Conservation (phyloP, 331 rosid species). For the Phaseolus coccineus region DNA sequence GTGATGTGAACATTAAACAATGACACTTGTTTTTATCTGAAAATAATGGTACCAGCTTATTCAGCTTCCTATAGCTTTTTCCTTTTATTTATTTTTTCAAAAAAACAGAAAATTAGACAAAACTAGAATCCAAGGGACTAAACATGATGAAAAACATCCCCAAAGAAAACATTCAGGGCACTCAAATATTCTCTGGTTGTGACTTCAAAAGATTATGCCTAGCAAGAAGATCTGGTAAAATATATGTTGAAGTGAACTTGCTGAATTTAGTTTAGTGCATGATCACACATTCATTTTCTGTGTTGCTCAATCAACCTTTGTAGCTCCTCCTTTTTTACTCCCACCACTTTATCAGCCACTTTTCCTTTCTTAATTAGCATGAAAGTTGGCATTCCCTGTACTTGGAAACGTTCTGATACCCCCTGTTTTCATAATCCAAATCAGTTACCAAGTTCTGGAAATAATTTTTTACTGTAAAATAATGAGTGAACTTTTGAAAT, state of each 20-base stretch:
- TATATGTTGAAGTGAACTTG: background rate
- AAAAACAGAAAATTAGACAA: background rate
- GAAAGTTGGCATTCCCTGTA: conserved; percentile 73
- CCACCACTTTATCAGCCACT: conserved; percentile 60
- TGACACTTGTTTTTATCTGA: conserved; percentile 19
- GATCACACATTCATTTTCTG: conserved; percentile 15
- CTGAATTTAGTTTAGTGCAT: background rate
- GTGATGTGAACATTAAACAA: conserved; percentile 13
- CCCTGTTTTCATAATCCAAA: conserved; percentile 49
- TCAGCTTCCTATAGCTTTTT: background rate
- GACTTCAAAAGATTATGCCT: background rate
- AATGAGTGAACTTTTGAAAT: background rate
- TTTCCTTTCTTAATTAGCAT: conserved; percentile 63
- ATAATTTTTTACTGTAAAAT: background rate
- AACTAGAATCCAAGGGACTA: background rate
- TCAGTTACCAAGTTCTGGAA: conserved; percentile 3
- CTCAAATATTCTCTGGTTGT: background rate
- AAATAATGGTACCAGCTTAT: conserved; percentile 35
- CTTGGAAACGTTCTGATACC: conserved; percentile 58
- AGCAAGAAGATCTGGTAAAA: background rate
- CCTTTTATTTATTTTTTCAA: background rate
- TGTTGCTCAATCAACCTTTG: conserved; percentile 45
- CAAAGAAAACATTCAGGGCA: background rate
- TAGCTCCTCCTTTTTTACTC: conserved; percentile 65
- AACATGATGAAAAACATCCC: background rate